These are phyloP conservation scores for Magnusiomyces suaveolens DNA, from an alignment of 1,139 yeast species.

Conservation along the genomic window DNA sequence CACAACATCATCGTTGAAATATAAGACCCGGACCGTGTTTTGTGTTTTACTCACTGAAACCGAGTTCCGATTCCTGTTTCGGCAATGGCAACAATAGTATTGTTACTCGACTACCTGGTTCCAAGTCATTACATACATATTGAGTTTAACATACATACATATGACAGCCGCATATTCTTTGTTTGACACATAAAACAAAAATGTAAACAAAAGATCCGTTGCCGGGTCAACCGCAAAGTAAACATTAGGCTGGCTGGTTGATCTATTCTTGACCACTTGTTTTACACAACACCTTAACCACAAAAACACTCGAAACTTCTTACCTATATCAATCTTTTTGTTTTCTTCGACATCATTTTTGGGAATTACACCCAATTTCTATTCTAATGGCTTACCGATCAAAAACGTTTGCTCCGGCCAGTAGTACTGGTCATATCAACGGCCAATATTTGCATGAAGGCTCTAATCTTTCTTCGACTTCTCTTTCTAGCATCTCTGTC, in stretches of 20 bases:
- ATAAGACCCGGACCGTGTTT: background rate
- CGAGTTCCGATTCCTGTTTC: background rate
- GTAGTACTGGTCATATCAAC: background rate
- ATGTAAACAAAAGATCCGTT: background rate
- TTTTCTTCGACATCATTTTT: background rate
- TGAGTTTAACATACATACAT: no score
- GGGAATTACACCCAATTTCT: background rate
- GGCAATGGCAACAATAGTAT: background rate
- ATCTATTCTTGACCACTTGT: background rate
- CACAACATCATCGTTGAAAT: background rate
- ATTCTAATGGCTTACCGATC: background rate
- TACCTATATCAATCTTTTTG: background rate
- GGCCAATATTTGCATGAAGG: background rate
- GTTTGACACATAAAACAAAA: background rate
- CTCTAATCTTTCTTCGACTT: background rate
- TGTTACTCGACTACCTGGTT: background rate
- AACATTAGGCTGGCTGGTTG: background rate
- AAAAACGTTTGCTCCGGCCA: slow-evolving; percentile 13
- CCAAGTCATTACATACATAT: no score
- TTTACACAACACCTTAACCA: background rate
- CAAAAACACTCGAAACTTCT: background rate
- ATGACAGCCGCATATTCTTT: background rate
- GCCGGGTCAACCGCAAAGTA: background rate
- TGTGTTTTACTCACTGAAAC: no score
- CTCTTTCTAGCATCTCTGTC: background rate